phyloP scores from a whole-genome alignment of 139 green algal genomes.

The Pleodorina starrii region DNA sequence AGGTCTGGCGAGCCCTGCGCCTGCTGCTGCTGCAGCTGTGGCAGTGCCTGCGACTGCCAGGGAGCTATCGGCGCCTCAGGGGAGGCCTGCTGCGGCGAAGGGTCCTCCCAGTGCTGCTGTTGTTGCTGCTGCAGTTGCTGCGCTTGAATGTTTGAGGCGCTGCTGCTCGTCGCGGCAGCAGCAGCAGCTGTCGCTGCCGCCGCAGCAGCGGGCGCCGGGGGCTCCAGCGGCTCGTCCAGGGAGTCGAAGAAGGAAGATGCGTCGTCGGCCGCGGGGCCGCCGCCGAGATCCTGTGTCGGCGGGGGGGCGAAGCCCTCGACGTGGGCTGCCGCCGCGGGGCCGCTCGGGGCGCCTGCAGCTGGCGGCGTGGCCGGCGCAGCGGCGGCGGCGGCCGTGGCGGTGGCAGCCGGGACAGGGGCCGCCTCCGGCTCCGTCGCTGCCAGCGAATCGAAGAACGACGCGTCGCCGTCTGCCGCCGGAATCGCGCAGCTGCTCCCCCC shows the following conservation, averaged over 20 bases:
- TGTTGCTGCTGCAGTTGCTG: too few species aligned
- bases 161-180: too few species aligned
- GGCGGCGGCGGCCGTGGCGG: background rate
- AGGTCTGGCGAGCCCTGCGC: too few species aligned
- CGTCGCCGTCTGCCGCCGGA: background rate
- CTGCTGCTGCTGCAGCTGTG: background rate
- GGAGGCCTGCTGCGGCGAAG: too few species aligned
- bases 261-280: too few species aligned
- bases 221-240: background rate
- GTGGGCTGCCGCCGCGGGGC: too few species aligned
- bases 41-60: background rate
- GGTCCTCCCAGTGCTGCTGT: too few species aligned
- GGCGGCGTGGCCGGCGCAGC: background rate
- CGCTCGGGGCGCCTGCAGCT: too few species aligned
- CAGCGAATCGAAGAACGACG: conserved; percentile 25
- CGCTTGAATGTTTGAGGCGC: too few species aligned
- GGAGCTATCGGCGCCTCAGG: too few species aligned
- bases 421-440: background rate
- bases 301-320: background rate
- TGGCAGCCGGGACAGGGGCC: background rate
- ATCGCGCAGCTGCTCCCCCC: background rate
- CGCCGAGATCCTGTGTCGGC: background rate
- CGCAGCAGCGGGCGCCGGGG: background rate
- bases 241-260: conserved; percentile 1
- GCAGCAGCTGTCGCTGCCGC: background rate